Base-by-base conservation (phyloP, 345 rosid genomes). In the Syzygium aqueum region DNA sequence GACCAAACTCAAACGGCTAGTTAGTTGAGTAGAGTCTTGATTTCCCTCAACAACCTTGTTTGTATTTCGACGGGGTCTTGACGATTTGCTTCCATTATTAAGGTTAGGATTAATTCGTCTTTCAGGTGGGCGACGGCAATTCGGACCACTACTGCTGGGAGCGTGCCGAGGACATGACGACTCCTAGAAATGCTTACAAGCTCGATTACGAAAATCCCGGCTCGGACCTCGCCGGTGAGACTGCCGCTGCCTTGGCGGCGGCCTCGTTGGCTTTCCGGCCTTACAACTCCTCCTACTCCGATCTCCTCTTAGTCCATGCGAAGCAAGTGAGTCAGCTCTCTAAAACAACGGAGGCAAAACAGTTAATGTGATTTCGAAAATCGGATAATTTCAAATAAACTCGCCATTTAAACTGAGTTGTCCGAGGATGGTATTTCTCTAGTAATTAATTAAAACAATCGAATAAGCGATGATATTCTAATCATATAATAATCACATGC, bases 141-240 rank as follows among this genome's bases (percentile, higher is more conserved):
- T 94, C 98, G 1, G 98, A 97, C 78, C 99, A 97, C 87, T 94
- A 92, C 53, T 97, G 98, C 85, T 96, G 99, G 98, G 95, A 96
- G 90, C 87, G 98, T 15, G 91, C 98, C 0, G 98, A 97, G 87
- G 99, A 97, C 91, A 96, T 97, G 99, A 96, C 96, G 78, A 97
- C 98, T 85, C 92, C 96, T 40, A 92, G 98, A 87, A 91, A 93
- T 6, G 96, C 96, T 67, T 96, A 92, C 89, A 96, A 93, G 91
- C 89, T 97, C 43, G 98, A 97, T 87, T 87, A 87, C 28, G 85
- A 92, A 33, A 92, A 94, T 88, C 98, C 97, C 43, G 98, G 98
- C 27, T 96, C 99, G 0, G 98, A 97, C 89, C 90, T 97, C 51
- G 96, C 98, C 1, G 97, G 91, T 50, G 99, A 96, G 93, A 96